Conservation (phyloP, 2,329 filamentous ascomycete species). For the Sarocladiaceae sp. region DNA sequence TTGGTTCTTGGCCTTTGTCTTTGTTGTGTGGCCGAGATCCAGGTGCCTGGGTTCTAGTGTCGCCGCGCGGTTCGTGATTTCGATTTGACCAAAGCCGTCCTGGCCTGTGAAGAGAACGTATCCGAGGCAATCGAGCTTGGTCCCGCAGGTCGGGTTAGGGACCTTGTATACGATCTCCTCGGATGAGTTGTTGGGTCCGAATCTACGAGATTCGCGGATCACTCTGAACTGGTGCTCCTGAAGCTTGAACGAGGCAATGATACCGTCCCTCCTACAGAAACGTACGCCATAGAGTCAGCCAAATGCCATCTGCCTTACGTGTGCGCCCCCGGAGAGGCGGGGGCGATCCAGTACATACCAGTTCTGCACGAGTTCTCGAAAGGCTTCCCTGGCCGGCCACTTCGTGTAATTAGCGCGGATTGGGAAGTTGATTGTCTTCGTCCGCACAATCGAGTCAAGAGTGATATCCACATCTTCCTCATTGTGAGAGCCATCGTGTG, state of each 20-base stretch:
- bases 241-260: conserved; percentile 19
- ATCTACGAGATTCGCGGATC: conserved; percentile 13
- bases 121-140: conserved; percentile 18
- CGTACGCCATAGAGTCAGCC: neutral
- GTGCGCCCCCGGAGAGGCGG: too few species aligned
- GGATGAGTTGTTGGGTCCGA: neutral
- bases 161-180: conserved; percentile 23
- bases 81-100: conserved; percentile 19
- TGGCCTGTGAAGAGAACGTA: conserved; percentile 22
- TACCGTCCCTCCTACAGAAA: conserved; percentile 20
- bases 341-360: conserved; percentile 21
- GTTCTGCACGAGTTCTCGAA: conserved; percentile 27
- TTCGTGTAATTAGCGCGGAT: conserved; percentile 9
- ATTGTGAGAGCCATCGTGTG: too few species aligned
- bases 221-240: conserved; percentile 18
- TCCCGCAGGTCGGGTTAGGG: neutral
- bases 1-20: conserved; percentile 15
- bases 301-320: too few species aligned
- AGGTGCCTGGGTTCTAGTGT: conserved; percentile 24
- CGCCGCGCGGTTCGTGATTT: conserved; percentile 22
- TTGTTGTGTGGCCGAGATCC: conserved; percentile 21
- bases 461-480: neutral
- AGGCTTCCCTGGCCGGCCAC: conserved; percentile 19
- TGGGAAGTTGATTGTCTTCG: neutral
- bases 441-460: neutral